These are phyloP conservation scores for Aureobasidium melanogenum DNA, from an alignment of 2,329 filamentous ascomycete species.

Conservation along the genomic window DNA sequence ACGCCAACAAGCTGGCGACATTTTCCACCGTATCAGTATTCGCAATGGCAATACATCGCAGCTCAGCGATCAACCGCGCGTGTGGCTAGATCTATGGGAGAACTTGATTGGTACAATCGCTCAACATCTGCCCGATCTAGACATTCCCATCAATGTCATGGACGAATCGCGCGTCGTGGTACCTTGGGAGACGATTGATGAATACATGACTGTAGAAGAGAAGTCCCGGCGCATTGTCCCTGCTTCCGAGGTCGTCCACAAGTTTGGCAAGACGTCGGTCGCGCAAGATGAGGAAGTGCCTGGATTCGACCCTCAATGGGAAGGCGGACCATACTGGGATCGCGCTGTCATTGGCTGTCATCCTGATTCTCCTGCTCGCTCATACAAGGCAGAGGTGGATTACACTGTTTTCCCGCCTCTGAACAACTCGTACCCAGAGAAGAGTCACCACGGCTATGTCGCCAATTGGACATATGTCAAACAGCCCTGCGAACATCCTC, in stretches of 20 bases:
- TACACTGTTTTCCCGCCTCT: slow-evolving; percentile 30
- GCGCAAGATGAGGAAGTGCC: slow-evolving; percentile 20
- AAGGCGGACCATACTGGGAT: slow-evolving; percentile 33
- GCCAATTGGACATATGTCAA: slow-evolving; percentile 38
- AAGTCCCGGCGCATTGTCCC: slow-evolving; percentile 23
- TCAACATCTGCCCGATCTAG: slow-evolving; percentile 35
- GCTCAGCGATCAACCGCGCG: slow-evolving; percentile 12
- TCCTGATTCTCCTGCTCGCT: slow-evolving; percentile 29
- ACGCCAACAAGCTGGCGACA: slow-evolving; percentile 31
- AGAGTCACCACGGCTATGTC: slow-evolving; percentile 37
- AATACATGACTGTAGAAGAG: slow-evolving; percentile 28
- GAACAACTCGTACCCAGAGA: slow-evolving; percentile 19
- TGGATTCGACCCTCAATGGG: slow-evolving; percentile 25
- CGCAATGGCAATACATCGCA: slow-evolving; percentile 28
- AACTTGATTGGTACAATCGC: slow-evolving; percentile 32
- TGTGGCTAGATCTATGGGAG: slow-evolving; percentile 35
- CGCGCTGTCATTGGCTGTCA: slow-evolving; percentile 34
- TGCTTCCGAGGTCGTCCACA: slow-evolving; percentile 22
- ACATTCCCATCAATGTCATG: slow-evolving; percentile 41
- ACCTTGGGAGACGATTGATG: slow-evolving; percentile 37
- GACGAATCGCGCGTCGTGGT: slow-evolving; percentile 41
- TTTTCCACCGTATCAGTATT: slow-evolving; percentile 31
- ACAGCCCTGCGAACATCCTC: slow-evolving; percentile 37
- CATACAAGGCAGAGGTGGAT: slow-evolving; percentile 26
- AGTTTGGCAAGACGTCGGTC: slow-evolving; percentile 20